Conservation (phyloP, 2,329 filamentous ascomycete species). For the Cladosporium sp. region DNA sequence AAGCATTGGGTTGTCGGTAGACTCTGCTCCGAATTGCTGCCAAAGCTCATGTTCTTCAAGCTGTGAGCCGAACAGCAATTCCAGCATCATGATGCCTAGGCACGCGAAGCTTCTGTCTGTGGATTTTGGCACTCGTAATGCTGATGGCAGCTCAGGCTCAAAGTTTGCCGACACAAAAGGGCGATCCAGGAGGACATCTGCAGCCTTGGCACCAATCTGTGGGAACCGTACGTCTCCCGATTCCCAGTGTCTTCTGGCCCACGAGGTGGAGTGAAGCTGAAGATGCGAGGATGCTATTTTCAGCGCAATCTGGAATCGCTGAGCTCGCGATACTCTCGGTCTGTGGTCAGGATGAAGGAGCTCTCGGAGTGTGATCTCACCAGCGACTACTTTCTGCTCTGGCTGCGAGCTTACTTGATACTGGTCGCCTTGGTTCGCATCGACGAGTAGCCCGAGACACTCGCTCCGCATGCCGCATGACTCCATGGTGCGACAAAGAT, state of each 20-base stretch:
- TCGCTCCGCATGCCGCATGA: constrained; percentile 18
- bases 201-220: not conserved
- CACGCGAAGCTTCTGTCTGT: constrained; percentile 24
- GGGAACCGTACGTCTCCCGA: constrained; percentile 24
- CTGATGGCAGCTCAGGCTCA: not conserved
- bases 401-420: constrained; percentile 22
- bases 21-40: constrained; percentile 6
- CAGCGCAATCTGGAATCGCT: constrained; percentile 22
- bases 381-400: constrained; percentile 18
- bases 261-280: constrained; percentile 24
- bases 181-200: constrained; percentile 17
- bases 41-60: constrained; percentile 23
- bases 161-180: constrained; percentile 25
- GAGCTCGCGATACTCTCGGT: not conserved
- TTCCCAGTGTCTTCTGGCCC: constrained; percentile 26
- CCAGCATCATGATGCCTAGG: constrained; percentile 26
- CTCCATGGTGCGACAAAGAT: constrained; percentile 21
- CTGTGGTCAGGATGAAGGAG: not conserved
- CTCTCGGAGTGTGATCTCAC: constrained; percentile 10
- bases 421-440: constrained; percentile 6
- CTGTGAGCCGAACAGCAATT: constrained; percentile 17
- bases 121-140: not conserved
- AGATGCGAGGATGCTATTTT: constrained; percentile 26
- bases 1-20: not conserved
- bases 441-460: constrained; percentile 17